A percentile compares a stretch with the other conserved stretches of the same genome.
These are phyloP conservation scores for Fusarium nodosum DNA, from an alignment of 2,329 filamentous ascomycete genomes.

Conservation along the genomic window DNA sequence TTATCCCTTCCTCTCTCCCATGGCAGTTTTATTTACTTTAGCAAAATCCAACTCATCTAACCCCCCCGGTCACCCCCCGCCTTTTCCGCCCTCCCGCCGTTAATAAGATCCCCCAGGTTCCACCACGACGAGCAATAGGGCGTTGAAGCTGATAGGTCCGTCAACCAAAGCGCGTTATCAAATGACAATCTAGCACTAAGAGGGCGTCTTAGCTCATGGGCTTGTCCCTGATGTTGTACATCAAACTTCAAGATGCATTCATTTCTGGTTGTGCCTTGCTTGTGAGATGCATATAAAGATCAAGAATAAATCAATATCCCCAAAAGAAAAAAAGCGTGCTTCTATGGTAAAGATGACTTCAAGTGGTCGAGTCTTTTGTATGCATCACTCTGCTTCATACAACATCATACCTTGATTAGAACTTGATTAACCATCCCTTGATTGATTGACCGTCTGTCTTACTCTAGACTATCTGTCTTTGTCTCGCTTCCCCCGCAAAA, in stretches of 20 bases:
- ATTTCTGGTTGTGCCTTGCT: not conserved
- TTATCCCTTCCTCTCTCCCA: not conserved
- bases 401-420: conserved; percentile 5
- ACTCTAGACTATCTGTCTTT: conserved; percentile 23
- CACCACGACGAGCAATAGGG: conserved; percentile 46
- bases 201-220: conserved; percentile 31
- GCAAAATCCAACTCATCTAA: no score
- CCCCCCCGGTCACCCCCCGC: conserved; percentile 4
- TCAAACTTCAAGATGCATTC: conserved; percentile 6
- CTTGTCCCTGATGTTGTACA: conserved; percentile 1
- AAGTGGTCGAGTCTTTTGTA: not conserved
- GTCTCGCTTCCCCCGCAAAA: conserved; percentile 34
- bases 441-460: conserved; percentile 12
- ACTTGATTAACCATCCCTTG: conserved; percentile 9
- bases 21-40: not conserved
- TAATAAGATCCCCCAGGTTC: conserved; percentile 42
- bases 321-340: conserved; percentile 1
- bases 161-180: conserved; percentile 29
- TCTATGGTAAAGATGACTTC: not conserved
- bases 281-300: conserved; percentile 27
- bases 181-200: conserved; percentile 40
- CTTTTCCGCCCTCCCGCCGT: conserved; percentile 28
- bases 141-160: conserved; percentile 42
- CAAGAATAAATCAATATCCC: conserved; percentile 9
- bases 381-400: not conserved